Conservation (phyloP, 2,329 filamentous ascomycete species). For the Colletotrichum sp. region DNA sequence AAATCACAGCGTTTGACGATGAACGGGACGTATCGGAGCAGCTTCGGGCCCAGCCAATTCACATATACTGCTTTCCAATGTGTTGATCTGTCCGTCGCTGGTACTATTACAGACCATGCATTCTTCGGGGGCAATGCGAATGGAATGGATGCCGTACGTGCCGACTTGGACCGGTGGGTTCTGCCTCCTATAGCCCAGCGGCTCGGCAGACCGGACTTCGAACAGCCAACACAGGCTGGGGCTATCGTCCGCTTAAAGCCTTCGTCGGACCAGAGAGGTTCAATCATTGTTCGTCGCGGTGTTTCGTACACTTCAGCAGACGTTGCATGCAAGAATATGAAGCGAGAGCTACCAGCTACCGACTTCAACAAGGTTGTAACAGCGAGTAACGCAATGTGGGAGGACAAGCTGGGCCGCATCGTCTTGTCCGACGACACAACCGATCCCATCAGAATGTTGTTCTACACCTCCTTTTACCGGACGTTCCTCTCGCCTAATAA, state of each 20-base stretch:
- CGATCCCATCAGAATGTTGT: neutral
- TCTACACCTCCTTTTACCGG: neutral
- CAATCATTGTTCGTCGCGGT: neutral
- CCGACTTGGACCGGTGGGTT: neutral
- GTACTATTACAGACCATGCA: neutral
- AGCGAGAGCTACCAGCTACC: neutral
- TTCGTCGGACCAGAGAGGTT: neutral
- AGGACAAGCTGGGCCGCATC: neutral
- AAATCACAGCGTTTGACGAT: neutral
- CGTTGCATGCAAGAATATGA: neutral
- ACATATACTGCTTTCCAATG: neutral
- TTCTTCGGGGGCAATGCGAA: neutral
- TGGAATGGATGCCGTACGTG: neutral
- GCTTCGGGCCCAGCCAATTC: neutral
- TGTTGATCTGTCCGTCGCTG: neutral
- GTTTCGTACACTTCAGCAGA: neutral
- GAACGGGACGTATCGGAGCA: neutral
- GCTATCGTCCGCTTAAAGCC: neutral
- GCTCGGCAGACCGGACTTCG: neutral
- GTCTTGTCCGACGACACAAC: neutral
- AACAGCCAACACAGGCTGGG: neutral
- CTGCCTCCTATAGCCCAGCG: neutral
- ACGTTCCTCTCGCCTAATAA: slow-evolving; percentile 5
- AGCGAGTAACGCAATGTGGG: neutral
- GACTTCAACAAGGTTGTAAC: neutral